Evolutionary conservation across 2,329 filamentous ascomycete species (phyloP).

Genomic region (Phialocephala subalpina): DNA sequence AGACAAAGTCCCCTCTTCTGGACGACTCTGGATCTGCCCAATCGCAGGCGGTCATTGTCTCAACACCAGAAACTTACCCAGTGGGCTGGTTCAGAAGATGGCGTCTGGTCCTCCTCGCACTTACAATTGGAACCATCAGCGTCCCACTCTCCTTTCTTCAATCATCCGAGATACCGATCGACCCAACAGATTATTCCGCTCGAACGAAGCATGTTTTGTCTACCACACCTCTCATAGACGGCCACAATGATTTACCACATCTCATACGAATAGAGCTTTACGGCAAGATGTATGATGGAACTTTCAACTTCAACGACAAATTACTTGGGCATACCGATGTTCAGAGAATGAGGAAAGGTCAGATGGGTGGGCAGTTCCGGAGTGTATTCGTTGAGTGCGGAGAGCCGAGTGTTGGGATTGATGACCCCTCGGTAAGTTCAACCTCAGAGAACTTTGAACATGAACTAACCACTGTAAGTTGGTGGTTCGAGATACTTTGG

Average conservation of each 20-base stretch:
- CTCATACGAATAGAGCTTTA: constrained; percentile 39
- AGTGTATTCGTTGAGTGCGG: constrained; percentile 39
- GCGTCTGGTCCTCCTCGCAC: background rate
- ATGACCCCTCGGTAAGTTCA: constrained; percentile 22
- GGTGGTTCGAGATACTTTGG: constrained; percentile 58
- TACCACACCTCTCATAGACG: constrained; percentile 43
- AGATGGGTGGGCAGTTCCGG: constrained; percentile 45
- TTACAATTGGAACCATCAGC: background rate
- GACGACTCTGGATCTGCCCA: background rate
- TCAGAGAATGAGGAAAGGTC: constrained; percentile 38
- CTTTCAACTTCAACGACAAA: constrained; percentile 21
- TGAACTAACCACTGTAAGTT: constrained; percentile 13
- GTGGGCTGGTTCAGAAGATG: background rate
- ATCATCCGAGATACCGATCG: background rate
- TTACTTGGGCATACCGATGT: constrained; percentile 41
- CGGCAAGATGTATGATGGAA: constrained; percentile 40
- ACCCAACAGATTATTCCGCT: constrained; percentile 16
- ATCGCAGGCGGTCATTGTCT: background rate
- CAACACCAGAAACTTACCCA: background rate
- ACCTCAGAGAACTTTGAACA: background rate
- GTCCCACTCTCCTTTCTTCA: background rate
- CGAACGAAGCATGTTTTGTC: constrained; percentile 33
- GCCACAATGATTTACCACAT: constrained; percentile 46
- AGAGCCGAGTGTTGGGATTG: constrained; percentile 16
- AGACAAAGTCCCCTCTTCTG: background rate